phyloP scores from a whole-genome alignment of 495 filamentous ascomycete species.

The Lindgomyces ingoldianus region DNA sequence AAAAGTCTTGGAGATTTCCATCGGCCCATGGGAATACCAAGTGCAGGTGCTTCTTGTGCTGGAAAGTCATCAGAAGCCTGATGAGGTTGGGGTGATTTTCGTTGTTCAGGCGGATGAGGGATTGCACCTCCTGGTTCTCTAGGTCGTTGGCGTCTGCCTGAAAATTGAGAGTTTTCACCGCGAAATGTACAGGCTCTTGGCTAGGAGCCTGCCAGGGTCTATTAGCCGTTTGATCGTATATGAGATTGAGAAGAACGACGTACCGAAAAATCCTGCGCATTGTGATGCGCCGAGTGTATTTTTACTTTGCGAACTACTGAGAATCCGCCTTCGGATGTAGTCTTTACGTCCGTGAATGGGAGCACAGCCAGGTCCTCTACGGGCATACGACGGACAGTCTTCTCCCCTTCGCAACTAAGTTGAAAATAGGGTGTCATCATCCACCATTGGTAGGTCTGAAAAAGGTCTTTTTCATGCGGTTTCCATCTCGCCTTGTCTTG shows the following conservation, averaged over 20 bases:
- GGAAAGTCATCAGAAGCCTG: constrained; percentile 13
- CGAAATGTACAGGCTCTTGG: not conserved
- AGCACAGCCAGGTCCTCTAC: not conserved
- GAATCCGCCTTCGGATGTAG: not conserved
- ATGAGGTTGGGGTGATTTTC: constrained; percentile 14
- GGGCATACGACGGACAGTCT: not conserved
- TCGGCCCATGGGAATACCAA: constrained; percentile 20
- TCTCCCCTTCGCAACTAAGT: not conserved
- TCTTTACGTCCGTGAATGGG: constrained; percentile 8
- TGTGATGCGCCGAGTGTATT: constrained; percentile 15
- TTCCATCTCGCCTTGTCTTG: not conserved
- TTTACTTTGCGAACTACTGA: constrained; percentile 9
- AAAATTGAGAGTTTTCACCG: constrained; percentile 1
- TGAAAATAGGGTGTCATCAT: constrained; percentile 14
- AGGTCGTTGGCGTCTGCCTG: not conserved
- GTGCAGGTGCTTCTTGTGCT: constrained; percentile 4
- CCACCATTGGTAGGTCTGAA: constrained; percentile 15
- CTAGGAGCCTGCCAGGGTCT: not conserved
- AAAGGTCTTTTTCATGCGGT: not conserved
- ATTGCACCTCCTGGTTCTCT: not conserved
- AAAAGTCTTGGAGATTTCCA: constrained; percentile 22
- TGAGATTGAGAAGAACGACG: not conserved
- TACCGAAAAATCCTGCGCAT: not conserved
- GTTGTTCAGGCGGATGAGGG: not conserved
- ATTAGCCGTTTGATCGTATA: not conserved